Evolutionary conservation across 805 yeast genomes (phyloP).

Genomic region (Pachysolen tannophilus): DNA sequence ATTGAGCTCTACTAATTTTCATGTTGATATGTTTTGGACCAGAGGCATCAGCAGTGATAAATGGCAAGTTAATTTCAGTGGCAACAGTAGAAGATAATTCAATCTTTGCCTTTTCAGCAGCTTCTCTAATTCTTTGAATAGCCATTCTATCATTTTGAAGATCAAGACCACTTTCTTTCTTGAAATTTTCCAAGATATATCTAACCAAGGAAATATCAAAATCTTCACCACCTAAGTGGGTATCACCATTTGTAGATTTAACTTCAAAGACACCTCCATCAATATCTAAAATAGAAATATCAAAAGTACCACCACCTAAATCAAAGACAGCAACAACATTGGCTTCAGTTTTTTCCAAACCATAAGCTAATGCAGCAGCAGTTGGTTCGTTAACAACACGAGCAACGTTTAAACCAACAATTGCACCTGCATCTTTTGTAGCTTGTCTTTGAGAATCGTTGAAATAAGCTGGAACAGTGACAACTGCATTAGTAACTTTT

Average conservation of each 20-base stretch:
- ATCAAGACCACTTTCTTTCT: constrained; percentile 47
- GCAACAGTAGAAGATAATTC: constrained; percentile 60
- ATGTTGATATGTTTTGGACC: constrained; percentile 52
- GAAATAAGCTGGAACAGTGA: constrained; percentile 85
- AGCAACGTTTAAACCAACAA: constrained; percentile 86
- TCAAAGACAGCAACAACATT: constrained; percentile 84
- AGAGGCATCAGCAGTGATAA: constrained; percentile 42
- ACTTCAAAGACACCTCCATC: constrained; percentile 98
- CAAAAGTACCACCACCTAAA: constrained; percentile 98
- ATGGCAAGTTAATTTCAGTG: constrained; percentile 63
- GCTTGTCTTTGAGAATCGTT: constrained; percentile 92
- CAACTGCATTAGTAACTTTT: constrained; percentile 82
- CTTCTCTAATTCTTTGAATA: constrained; percentile 72
- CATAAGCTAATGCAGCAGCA: constrained; percentile 92
- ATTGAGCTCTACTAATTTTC: constrained; percentile 54
- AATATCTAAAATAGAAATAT: constrained; percentile 91
- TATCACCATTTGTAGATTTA: constrained; percentile 95
- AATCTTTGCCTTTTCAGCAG: constrained; percentile 71
- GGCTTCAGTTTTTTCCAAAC: constrained; percentile 67
- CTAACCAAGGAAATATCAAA: constrained; percentile 83
- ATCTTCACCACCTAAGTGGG: constrained; percentile 91
- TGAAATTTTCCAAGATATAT: constrained; percentile 52
- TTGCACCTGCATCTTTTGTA: constrained; percentile 95
- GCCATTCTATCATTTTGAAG: constrained; percentile 44
- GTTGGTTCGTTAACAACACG: constrained; percentile 90